Evolutionary conservation across 2,329 filamentous ascomycete species (phyloP).

Genomic region (Ophiobolus disseminans): DNA sequence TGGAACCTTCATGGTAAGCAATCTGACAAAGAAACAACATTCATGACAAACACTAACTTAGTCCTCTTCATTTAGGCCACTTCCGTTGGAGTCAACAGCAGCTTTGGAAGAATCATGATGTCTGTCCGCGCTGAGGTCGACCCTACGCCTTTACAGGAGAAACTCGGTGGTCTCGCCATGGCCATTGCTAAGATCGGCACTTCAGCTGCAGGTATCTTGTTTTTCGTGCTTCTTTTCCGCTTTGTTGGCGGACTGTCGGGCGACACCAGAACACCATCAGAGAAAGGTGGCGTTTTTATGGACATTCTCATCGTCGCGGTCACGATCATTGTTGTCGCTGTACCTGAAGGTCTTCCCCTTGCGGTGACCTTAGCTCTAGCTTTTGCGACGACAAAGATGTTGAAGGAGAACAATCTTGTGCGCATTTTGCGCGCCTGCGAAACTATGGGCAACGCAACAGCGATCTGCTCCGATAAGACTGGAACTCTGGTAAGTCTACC

Average conservation of each 20-base stretch:
- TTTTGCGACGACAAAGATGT: slow-evolving; percentile 46
- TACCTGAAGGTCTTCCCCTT: slow-evolving; percentile 50
- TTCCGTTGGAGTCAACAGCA: slow-evolving; percentile 62
- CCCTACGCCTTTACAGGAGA: slow-evolving; percentile 62
- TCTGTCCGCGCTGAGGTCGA: slow-evolving; percentile 61
- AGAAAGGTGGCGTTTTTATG: slow-evolving; percentile 49
- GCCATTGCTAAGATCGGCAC: slow-evolving; percentile 60
- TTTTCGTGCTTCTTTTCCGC: slow-evolving; percentile 50
- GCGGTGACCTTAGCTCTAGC: slow-evolving; percentile 45
- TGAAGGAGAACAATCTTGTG: slow-evolving; percentile 48
- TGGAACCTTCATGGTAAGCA: slow-evolving; percentile 61
- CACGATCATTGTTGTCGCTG: slow-evolving; percentile 52
- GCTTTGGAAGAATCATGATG: slow-evolving; percentile 64
- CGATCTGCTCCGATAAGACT: slow-evolving; percentile 48
- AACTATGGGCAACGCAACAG: slow-evolving; percentile 47
- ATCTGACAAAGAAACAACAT: too few relatives aligned
- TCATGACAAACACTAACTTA: too few relatives aligned
- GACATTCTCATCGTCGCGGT: slow-evolving; percentile 53
- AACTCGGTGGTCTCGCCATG: slow-evolving; percentile 60
- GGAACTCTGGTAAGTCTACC: slow-evolving; percentile 30
- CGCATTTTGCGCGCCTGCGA: slow-evolving; percentile 43
- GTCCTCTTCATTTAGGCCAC: too few relatives aligned
- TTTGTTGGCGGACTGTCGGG: slow-evolving; percentile 44
- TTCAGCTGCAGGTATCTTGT: slow-evolving; percentile 47
- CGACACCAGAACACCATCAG: slow-evolving; percentile 29